Percentiles rank a stretch among this genome's conserved stretches.
phyloP scores from a whole-genome alignment of 352 stramenopile genomes.

The Globisporangium cederbergense region DNA sequence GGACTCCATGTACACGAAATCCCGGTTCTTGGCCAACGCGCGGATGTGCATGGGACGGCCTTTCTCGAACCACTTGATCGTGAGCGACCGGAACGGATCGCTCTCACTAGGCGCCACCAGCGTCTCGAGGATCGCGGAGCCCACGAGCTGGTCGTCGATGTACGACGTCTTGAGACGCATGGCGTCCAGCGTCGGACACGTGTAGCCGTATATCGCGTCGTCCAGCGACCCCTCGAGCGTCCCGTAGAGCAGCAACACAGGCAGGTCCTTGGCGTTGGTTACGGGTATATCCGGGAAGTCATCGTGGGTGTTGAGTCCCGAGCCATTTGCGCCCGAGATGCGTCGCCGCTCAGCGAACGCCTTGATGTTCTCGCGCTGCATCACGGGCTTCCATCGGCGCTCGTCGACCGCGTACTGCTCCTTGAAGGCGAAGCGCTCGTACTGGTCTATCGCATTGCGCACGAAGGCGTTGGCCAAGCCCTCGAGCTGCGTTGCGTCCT shows the following conservation, averaged over 20 bases:
- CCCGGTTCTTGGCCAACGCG: slow-evolving; percentile 42
- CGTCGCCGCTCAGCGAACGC: slow-evolving; percentile 10
- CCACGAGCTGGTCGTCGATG: slow-evolving; percentile 34
- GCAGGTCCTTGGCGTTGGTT: slow-evolving; percentile 2
- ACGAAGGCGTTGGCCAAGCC: slow-evolving; percentile 13
- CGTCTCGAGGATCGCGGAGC: slow-evolving; percentile 47
- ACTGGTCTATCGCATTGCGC: slow-evolving; percentile 8
- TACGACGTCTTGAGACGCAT: slow-evolving; percentile 57
- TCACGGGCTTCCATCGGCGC: slow-evolving; percentile 15
- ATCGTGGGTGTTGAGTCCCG: background rate
- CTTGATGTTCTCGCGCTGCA: slow-evolving; percentile 10
- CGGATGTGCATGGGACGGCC: slow-evolving; percentile 37
- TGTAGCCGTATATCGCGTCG: slow-evolving; percentile 56
- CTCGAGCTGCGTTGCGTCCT: slow-evolving; percentile 16
- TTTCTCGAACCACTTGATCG: slow-evolving; percentile 60
- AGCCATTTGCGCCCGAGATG: background rate
- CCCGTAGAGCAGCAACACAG: slow-evolving; percentile 34
- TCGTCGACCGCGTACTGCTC: slow-evolving; percentile 5
- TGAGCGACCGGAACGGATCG: slow-evolving; percentile 54
- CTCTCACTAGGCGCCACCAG: slow-evolving; percentile 31
- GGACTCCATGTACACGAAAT: slow-evolving; percentile 55
- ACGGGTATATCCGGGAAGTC: slow-evolving; percentile 6
- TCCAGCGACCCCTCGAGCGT: slow-evolving; percentile 47
- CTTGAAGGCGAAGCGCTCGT: slow-evolving; percentile 15
- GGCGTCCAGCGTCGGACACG: slow-evolving; percentile 30